Conservation (phyloP, 805 yeast species). For the Wickerhamomyces chaumierensis region DNA sequence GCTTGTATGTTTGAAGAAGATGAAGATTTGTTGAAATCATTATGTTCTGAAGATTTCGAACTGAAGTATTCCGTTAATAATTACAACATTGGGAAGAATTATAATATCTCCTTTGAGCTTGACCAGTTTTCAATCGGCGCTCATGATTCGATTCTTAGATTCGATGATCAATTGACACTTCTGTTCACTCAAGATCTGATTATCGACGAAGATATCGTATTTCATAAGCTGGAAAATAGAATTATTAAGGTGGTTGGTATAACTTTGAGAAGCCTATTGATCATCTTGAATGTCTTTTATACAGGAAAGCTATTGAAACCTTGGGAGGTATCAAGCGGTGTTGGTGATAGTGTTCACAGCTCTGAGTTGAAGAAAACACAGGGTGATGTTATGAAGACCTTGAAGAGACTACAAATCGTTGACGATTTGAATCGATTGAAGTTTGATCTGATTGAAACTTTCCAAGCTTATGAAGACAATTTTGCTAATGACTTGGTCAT, state of each 20-base stretch:
- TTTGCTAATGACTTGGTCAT: constrained; percentile 31
- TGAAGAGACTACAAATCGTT: constrained; percentile 6
- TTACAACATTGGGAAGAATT: constrained; percentile 17
- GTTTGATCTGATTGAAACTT: constrained; percentile 1
- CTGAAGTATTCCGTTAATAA: constrained; percentile 6
- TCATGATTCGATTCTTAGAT: constrained; percentile 20
- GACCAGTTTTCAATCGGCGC: constrained; percentile 23
- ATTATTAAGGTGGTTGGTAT: constrained; percentile 15
- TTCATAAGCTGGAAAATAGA: constrained; percentile 5
- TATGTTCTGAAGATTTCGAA: neutral
- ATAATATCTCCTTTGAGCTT: constrained; percentile 25
- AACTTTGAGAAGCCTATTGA: constrained; percentile 18
- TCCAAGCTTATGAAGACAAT: constrained; percentile 2
- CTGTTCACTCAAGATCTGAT: constrained; percentile 2
- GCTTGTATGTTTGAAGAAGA: constrained; percentile 1
- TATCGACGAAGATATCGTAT: constrained; percentile 8
- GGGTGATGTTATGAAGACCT: constrained; percentile 3
- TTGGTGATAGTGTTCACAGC: too few species aligned
- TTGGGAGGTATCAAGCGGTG: too few species aligned
- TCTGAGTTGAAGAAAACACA: constrained; percentile 3
- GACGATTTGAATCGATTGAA: constrained; percentile 10
- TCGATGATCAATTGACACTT: constrained; percentile 16
- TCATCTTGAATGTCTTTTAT: constrained; percentile 38
- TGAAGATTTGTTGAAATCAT: neutral
- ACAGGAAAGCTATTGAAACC: constrained; percentile 32